Base-by-base conservation (phyloP, 148 eudicot genomes). In the Bassia scoparia region DNA sequence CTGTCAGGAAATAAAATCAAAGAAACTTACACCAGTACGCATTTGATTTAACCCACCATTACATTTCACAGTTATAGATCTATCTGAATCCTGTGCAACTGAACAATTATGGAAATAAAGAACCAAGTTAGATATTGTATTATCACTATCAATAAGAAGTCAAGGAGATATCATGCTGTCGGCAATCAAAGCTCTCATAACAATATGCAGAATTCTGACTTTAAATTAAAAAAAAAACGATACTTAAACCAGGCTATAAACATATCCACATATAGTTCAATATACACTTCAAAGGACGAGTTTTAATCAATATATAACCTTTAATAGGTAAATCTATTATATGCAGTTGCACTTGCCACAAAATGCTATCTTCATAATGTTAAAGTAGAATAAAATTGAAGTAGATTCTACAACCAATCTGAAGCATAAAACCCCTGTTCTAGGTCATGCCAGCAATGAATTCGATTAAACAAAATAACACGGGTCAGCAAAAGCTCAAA, bases 31-130 rank as follows among this genome's bases (percentile, higher is more conserved):
- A n/a, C n/a, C n/a, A n/a, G n/a, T n/a, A n/a, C n/a, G n/a, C n/a
- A n/a, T n/a, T n/a, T n/a, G n/a, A n/a, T 92, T 92, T 71, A 92
- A 76, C 52, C 96, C 98, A 67, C 98, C 98, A 72, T 92, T 92
- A 76, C 91, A 84, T 83, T 78, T 86, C 64, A 92, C 96, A 71
- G 98, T 92, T 68, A 92, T 83, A 76, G 87, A 92, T 61, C 84
- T 83, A 72, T 85, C 80, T 58, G 81, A 82, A 63, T 76, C 89
- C 78, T 61, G 73, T 7, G 82, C 80, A 80, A 79, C 98, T 90
- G 89, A 24, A 60, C 52, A 75, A 20, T 53, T 61, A 33, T 70
- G 29, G 26, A 74, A 79, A 50, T 31, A 15, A 23, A 29, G 66
- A 38, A n/a, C 26, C 60, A 50, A 27, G 55, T 67, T 53, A 79